Evolutionary conservation across 2,329 filamentous ascomycete species (phyloP).

Genomic region (Aureobasidium sp.): DNA sequence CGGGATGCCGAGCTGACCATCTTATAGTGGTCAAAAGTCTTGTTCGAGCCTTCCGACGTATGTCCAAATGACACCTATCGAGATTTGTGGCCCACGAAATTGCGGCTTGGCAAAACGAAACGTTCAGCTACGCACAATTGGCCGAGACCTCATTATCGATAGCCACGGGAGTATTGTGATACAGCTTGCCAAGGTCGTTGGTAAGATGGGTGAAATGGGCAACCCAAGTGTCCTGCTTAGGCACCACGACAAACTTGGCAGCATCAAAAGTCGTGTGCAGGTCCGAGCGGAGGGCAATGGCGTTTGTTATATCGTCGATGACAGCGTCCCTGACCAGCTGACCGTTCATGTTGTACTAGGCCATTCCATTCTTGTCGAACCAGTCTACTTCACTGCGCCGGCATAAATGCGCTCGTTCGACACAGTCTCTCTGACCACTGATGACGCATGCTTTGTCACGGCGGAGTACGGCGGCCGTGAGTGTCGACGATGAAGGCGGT

Average conservation of each 20-base stretch:
- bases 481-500: conserved; percentile 11
- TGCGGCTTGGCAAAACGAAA: no score
- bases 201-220: conserved; percentile 17
- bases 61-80: no score
- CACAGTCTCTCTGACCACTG: conserved; percentile 11
- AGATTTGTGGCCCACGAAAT: no score
- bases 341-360: conserved; percentile 11
- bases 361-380: conserved; percentile 18
- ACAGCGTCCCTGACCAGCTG: conserved; percentile 8
- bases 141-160: conserved; percentile 3
- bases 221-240: conserved; percentile 12
- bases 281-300: conserved; percentile 17
- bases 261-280: conserved; percentile 18
- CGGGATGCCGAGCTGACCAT: no score
- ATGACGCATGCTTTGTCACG: conserved; percentile 15
- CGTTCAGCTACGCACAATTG: no score
- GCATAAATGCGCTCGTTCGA: conserved; percentile 19
- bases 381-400: conserved; percentile 17
- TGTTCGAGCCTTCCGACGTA: no score
- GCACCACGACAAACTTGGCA: conserved; percentile 14
- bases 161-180: conserved; percentile 12
- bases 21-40: no score
- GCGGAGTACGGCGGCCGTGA: conserved; percentile 12
- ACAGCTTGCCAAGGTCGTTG: conserved; percentile 3
- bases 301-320: conserved; percentile 16